Conservation (phyloP, 2,329 filamentous ascomycete genomes). For the Boeremia lycopersici region DNA sequence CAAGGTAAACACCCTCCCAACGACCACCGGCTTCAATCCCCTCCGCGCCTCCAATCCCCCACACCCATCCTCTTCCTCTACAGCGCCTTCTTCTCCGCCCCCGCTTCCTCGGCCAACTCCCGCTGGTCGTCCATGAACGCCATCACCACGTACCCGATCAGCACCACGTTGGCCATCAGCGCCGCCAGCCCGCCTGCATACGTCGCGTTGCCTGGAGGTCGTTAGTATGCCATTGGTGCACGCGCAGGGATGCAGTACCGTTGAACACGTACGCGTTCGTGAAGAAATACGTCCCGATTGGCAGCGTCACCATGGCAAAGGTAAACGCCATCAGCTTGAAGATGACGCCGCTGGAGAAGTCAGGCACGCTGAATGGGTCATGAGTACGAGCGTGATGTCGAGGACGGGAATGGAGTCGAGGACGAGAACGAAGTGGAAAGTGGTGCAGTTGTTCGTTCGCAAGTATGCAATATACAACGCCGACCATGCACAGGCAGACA, state of each 20-base stretch:
- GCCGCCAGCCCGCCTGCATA: slow-evolving; percentile 86
- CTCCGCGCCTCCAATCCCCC: no score
- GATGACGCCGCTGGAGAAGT: slow-evolving; percentile 72
- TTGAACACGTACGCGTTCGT: slow-evolving; percentile 77
- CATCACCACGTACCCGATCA: slow-evolving; percentile 88
- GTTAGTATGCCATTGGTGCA: no score
- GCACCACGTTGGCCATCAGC: slow-evolving; percentile 86
- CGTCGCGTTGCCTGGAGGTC: slow-evolving; percentile 77
- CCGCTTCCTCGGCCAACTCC: slow-evolving; percentile 54
- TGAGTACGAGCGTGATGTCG: no score
- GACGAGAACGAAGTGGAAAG: no score
- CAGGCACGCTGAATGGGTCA: background rate
- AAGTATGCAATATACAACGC: no score
- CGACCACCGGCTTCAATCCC: no score
- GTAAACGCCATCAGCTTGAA: slow-evolving; percentile 90
- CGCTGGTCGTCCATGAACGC: slow-evolving; percentile 84
- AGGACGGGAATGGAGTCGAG: no score
- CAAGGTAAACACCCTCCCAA: no score
- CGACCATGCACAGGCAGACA: background rate
- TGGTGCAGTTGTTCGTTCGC: no score
- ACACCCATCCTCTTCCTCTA: slow-evolving; percentile 10
- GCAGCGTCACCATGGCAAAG: slow-evolving; percentile 84
- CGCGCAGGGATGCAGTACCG: no score
- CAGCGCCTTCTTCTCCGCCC: slow-evolving; percentile 43
- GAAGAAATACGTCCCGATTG: slow-evolving; percentile 87